These are phyloP conservation scores for Ensete glaucum DNA, from an alignment of 176 grass and related monocot species.

Conservation along the genomic window DNA sequence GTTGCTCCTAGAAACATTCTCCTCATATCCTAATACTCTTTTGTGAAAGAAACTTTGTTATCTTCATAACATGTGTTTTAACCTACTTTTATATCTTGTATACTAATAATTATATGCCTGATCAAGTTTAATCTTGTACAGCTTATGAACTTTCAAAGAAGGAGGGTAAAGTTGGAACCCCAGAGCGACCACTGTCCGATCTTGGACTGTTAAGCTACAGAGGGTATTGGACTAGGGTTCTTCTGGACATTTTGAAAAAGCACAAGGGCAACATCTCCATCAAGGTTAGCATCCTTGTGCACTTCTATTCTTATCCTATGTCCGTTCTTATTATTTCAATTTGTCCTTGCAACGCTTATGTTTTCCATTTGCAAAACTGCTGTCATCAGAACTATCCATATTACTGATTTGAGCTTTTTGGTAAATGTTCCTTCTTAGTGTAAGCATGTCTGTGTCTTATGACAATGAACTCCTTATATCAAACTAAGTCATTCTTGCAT, in stretches of 20 bases:
- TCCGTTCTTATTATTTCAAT: background rate
- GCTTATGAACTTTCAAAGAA: conserved; percentile 99
- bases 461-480: background rate
- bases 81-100: background rate
- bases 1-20: background rate
- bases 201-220: conserved; percentile 84
- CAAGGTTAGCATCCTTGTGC: conserved; percentile 45
- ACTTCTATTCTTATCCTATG: background rate
- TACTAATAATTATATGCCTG: background rate
- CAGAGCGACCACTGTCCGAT: conserved; percentile 91
- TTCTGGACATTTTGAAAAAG: conserved; percentile 93
- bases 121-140: conserved; percentile 16
- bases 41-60: background rate
- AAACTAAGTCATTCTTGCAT: background rate
- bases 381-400: no score
- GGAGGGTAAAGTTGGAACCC: conserved; percentile 97
- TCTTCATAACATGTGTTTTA: background rate
- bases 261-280: conserved; percentile 99
- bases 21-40: background rate
- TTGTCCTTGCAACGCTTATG: conserved; percentile 2
- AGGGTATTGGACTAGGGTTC: conserved; percentile 95
- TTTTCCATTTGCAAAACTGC: background rate
- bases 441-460: background rate
- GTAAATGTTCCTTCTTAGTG: no score
- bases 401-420: no score